Conservation (phyloP, 768 basidiomycete genomes). For the Xerocomellus dryophilus region DNA sequence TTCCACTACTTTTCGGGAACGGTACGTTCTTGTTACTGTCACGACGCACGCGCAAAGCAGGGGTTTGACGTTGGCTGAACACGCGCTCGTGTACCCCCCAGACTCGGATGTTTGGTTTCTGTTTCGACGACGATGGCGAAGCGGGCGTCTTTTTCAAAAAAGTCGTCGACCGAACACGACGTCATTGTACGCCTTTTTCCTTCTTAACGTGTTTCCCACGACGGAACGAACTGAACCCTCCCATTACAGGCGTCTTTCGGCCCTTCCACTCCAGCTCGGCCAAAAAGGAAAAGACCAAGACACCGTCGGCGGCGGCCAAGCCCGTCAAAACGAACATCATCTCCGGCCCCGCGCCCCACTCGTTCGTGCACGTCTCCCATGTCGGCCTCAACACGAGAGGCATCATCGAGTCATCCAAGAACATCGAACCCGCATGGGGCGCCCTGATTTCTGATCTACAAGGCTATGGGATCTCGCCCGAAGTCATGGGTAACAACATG, state of each 20-base stretch:
- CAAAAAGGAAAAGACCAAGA: constrained; percentile 28
- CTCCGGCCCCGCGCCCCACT: constrained; percentile 54
- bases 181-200: constrained; percentile 34
- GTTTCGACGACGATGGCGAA: constrained; percentile 59
- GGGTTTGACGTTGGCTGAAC: background rate
- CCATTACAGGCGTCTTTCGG: constrained; percentile 23
- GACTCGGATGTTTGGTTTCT: constrained; percentile 52
- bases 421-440: constrained; percentile 54
- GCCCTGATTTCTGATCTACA: constrained; percentile 43
- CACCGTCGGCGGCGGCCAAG: constrained; percentile 40
- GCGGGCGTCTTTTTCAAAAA: constrained; percentile 60
- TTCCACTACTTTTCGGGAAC: constrained; percentile 88
- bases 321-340: constrained; percentile 40
- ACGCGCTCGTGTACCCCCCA: background rate
- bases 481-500: constrained; percentile 30
- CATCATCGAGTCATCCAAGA: constrained; percentile 50
- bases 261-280: constrained; percentile 27
- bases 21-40: constrained; percentile 46
- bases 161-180: constrained; percentile 49
- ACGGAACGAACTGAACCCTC: constrained; percentile 1
- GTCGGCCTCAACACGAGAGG: constrained; percentile 55
- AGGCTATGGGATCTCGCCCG: constrained; percentile 36
- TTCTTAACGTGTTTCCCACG: background rate
- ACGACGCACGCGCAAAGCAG: background rate
- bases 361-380: constrained; percentile 67